phyloP scores from a whole-genome alignment of 129 eudicot species.

The Flaveria robusta region DNA sequence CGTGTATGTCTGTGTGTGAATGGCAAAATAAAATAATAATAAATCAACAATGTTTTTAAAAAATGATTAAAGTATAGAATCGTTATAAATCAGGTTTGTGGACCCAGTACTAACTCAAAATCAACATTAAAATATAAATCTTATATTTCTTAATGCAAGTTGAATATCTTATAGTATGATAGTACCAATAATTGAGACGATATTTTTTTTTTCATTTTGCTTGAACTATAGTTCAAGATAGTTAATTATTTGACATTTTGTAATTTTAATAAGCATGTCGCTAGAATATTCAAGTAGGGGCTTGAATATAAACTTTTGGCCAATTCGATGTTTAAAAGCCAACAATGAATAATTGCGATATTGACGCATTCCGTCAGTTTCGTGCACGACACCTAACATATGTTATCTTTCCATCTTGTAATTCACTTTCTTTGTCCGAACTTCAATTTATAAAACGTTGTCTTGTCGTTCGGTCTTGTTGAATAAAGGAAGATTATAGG shows the following conservation, averaged over 20 bases:
- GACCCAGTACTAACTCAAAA: not conserved
- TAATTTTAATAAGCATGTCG: not conserved
- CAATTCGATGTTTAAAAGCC: not conserved
- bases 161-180: not conserved
- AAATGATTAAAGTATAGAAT: not conserved
- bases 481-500: too few relatives aligned
- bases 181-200: slow-evolving; percentile 1
- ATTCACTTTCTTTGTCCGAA: not conserved
- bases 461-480: too few relatives aligned
- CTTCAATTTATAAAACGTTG: too few relatives aligned
- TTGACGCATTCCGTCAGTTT: not conserved
- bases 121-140: not conserved
- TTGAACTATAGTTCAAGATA: not conserved
- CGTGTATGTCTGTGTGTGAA: too few relatives aligned
- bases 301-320: not conserved
- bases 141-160: not conserved
- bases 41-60: too few relatives aligned
- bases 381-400: slow-evolving; percentile 2
- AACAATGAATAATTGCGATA: not conserved
- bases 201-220: not conserved
- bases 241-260: not conserved
- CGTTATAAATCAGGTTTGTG: too few relatives aligned
- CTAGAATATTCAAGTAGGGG: slow-evolving; percentile 5
- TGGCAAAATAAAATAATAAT: too few relatives aligned
- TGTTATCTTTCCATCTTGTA: not conserved